Percentiles rank a stretch among this genome's conserved stretches.
Evolutionary conservation across 2,329 filamentous ascomycete species (phyloP).

Genomic region (Arthrobotrys pseudoclavata): DNA sequence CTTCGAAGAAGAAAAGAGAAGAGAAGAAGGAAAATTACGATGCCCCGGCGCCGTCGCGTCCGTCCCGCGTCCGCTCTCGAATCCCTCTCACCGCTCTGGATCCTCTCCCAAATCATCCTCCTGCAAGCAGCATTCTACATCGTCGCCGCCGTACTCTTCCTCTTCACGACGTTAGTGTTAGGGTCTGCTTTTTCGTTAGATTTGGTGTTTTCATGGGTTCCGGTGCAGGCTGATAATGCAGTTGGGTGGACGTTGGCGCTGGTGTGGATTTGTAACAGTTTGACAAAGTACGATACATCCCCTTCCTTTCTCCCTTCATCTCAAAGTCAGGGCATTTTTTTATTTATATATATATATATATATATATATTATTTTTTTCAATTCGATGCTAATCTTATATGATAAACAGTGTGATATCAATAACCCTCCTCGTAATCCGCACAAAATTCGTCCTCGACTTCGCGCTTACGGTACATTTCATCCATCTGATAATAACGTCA

Average conservation of each 20-base stretch:
- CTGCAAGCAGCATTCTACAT: constrained; percentile 73
- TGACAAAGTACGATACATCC: constrained; percentile 59
- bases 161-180: constrained; percentile 74
- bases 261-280: constrained; percentile 72
- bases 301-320: not conserved
- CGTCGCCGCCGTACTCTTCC: constrained; percentile 70
- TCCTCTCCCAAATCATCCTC: constrained; percentile 73
- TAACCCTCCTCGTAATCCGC: constrained; percentile 85
- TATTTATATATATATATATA: too few species aligned
- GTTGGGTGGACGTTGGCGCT: constrained; percentile 74
- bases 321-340: too few species aligned
- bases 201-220: constrained; percentile 72
- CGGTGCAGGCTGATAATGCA: constrained; percentile 74
- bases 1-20: not conserved
- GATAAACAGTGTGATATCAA: constrained; percentile 78
- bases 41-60: constrained; percentile 73
- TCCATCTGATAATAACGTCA: constrained; percentile 82
- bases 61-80: constrained; percentile 72
- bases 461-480: constrained; percentile 85
- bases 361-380: constrained; percentile 23
- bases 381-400: not conserved
- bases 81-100: constrained; percentile 74
- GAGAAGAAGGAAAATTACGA: constrained; percentile 61
- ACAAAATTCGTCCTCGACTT: constrained; percentile 97
- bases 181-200: constrained; percentile 71